Percentiles rank a stretch among this genome's conserved stretches.
phyloP scores from a whole-genome alignment of 768 basidiomycete species.

The Antrodiella citrinella region DNA sequence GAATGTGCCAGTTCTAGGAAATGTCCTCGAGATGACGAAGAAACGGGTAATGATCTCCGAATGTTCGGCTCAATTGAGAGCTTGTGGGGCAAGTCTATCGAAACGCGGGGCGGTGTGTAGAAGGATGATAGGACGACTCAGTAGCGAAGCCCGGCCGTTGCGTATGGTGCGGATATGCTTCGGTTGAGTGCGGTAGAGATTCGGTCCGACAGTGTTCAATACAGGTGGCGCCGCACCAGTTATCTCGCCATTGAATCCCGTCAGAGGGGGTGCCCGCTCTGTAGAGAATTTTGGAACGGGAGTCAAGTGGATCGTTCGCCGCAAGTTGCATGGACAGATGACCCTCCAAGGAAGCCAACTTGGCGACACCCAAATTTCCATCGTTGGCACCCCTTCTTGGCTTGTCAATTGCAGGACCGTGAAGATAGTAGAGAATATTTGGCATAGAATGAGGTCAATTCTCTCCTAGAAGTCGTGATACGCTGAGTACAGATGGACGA shows the following conservation, averaged over 20 bases:
- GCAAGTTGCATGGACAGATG: background rate
- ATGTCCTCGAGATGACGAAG: conserved; percentile 5
- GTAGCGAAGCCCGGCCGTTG: background rate
- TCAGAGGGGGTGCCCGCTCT: background rate
- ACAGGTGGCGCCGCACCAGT: background rate
- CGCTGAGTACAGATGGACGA: too few species aligned
- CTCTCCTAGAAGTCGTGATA: too few species aligned
- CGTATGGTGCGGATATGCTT: conserved; percentile 17
- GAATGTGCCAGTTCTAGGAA: conserved; percentile 9
- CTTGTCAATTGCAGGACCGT: too few species aligned
- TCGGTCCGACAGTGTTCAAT: conserved; percentile 11
- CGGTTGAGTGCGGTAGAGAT: conserved; percentile 20
- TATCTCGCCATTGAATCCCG: background rate
- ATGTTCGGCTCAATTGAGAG: conserved; percentile 21
- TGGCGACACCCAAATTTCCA: too few species aligned
- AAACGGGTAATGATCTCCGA: conserved; percentile 19
- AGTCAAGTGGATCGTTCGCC: background rate
- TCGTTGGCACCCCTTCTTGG: too few species aligned
- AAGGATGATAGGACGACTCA: conserved; percentile 1
- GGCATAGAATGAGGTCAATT: too few species aligned
- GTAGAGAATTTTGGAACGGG: background rate
- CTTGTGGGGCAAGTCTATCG: conserved; percentile 15
- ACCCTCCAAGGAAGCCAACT: too few species aligned
- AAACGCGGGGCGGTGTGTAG: background rate
- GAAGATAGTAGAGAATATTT: too few species aligned